A percentile compares a stretch with the other conserved stretches of the same genome.
These are phyloP conservation scores for Ophiosphaerella korrae DNA, from an alignment of 2,329 filamentous ascomycete genomes.

Conservation along the genomic window DNA sequence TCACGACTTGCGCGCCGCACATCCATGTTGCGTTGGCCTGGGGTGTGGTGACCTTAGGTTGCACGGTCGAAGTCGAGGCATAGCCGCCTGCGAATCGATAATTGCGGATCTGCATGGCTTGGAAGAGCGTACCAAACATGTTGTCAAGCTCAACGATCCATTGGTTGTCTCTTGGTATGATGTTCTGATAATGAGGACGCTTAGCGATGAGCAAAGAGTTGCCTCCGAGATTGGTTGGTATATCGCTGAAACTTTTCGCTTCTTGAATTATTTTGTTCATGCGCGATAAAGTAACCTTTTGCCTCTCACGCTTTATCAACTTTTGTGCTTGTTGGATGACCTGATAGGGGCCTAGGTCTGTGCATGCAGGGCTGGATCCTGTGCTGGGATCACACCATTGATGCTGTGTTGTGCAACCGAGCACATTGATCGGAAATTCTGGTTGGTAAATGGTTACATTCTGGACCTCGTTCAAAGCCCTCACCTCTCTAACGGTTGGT, in stretches of 20 bases:
- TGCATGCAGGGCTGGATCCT: not conserved
- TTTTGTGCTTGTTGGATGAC: not conserved
- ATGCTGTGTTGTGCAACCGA: not conserved
- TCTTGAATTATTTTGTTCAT: not conserved
- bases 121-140: slow-evolving; percentile 1
- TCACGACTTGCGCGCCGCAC: not conserved
- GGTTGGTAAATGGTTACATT: not conserved
- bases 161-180: not conserved
- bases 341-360: not conserved
- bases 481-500: not conserved
- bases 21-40: slow-evolving; percentile 1
- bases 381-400: slow-evolving; percentile 1
- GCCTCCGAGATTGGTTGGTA: not conserved
- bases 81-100: not conserved
- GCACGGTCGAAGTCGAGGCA: not conserved
- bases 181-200: not conserved
- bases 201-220: not conserved
- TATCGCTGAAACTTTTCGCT: not conserved
- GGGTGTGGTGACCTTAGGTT: not conserved
- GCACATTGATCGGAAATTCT: not conserved
- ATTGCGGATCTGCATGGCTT: not conserved
- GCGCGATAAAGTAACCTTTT: not conserved
- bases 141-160: not conserved
- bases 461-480: not conserved
- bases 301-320: not conserved